These are phyloP conservation scores for Dactylonectria estremocensis DNA, from an alignment of 2,329 filamentous ascomycete species.

Conservation along the genomic window DNA sequence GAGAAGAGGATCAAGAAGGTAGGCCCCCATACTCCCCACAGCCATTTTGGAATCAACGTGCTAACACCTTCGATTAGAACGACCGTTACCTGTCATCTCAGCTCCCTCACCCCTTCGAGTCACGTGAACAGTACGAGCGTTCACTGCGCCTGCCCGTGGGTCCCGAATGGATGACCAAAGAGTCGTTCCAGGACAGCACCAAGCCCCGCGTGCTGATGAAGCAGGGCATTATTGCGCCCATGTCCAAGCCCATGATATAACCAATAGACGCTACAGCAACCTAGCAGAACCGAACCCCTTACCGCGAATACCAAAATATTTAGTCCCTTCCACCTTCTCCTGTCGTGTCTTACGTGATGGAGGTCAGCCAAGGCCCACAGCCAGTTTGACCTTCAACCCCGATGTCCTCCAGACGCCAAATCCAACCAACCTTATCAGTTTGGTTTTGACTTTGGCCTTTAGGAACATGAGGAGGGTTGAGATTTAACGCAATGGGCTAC, in stretches of 20 bases:
- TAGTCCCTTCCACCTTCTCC: not conserved
- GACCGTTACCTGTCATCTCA: slow-evolving; percentile 87
- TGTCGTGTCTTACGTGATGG: not conserved
- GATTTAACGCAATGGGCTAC: not conserved
- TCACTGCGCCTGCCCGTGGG: slow-evolving; percentile 89
- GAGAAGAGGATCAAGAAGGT: slow-evolving; percentile 93
- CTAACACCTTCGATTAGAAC: slow-evolving; percentile 68
- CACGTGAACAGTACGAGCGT: slow-evolving; percentile 89
- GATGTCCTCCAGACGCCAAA: not conserved
- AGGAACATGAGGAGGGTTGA: not conserved
- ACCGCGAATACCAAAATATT: slow-evolving; percentile 30
- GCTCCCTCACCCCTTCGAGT: slow-evolving; percentile 93
- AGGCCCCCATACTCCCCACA: slow-evolving; percentile 43
- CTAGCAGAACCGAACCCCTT: not conserved
- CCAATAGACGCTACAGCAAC: slow-evolving; percentile 21
- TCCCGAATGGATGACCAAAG: slow-evolving; percentile 97
- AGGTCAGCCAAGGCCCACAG: not conserved
- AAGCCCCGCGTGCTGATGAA: slow-evolving; percentile 93
- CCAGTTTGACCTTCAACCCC: not conserved
- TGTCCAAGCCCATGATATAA: slow-evolving; percentile 79
- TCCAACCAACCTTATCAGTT: not conserved
- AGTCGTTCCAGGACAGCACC: slow-evolving; percentile 89
- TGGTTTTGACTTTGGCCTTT: not conserved
- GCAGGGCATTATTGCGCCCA: slow-evolving; percentile 89
- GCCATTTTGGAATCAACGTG: not conserved